Conservation (phyloP, 2,329 filamentous ascomycete genomes). For the Fusarium concolor region DNA sequence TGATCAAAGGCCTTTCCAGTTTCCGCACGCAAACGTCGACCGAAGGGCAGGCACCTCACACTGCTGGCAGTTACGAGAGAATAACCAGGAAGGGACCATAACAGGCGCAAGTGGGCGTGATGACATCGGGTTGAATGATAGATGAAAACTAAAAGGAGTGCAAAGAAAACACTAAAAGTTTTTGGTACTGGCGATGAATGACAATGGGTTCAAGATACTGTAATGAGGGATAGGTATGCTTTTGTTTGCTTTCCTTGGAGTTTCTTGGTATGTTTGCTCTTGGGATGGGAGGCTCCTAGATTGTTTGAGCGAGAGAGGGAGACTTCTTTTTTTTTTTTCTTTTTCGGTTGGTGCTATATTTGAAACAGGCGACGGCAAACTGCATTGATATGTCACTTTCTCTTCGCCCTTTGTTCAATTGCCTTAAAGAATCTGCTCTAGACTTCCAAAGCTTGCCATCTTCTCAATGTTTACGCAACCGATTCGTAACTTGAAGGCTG, state of each 20-base stretch:
- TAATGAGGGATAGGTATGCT: background rate
- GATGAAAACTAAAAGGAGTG: constrained; percentile 1
- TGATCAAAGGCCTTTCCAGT: background rate
- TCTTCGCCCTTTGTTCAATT: background rate
- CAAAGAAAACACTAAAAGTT: background rate
- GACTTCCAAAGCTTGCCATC: background rate
- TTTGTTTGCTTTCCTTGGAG: background rate
- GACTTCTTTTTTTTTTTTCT: constrained; percentile 5
- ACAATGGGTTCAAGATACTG: background rate
- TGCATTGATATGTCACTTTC: background rate
- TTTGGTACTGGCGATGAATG: background rate
- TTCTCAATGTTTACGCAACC: background rate
- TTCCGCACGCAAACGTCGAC: background rate
- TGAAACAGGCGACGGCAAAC: constrained; percentile 8
- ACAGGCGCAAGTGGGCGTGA: background rate
- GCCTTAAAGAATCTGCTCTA: background rate
- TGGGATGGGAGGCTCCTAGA: constrained; percentile 4
- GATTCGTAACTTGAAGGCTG: constrained; percentile 11
- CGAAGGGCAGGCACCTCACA: constrained; percentile 2
- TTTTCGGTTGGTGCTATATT: constrained; percentile 4
- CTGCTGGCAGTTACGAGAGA: constrained; percentile 6
- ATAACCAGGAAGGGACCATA: background rate
- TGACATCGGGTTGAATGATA: constrained; percentile 10
- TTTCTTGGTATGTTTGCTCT: background rate
- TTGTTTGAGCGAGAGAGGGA: constrained; percentile 4